Evolutionary conservation across 192 early-diverging fungal species (phyloP).

Genomic region (Rhizoclosmatium sp.): DNA sequence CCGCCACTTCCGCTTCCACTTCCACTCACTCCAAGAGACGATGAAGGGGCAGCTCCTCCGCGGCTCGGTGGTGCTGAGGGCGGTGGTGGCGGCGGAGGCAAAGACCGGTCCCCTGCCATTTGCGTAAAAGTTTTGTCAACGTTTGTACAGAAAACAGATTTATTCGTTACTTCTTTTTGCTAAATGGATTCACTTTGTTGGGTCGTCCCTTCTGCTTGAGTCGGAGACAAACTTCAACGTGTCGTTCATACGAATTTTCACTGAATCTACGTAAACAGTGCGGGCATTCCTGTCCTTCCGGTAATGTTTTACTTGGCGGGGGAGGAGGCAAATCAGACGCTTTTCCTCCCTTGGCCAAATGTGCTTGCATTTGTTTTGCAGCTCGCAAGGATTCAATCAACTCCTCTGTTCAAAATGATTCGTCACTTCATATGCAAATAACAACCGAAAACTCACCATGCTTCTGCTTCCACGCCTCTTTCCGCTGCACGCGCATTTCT

Average conservation of each 20-base stretch:
- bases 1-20: slow-evolving; percentile 7
- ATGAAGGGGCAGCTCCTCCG: neutral
- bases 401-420: slow-evolving; percentile 13
- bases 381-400: slow-evolving; percentile 21
- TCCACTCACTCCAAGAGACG: neutral
- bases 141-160: neutral
- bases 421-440: neutral
- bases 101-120: neutral
- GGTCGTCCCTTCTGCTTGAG: slow-evolving; percentile 27
- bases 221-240: slow-evolving; percentile 25
- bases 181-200: slow-evolving; percentile 5
- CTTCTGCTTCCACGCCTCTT: slow-evolving; percentile 29
- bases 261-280: slow-evolving; percentile 35
- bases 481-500: slow-evolving; percentile 14
- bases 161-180: neutral
- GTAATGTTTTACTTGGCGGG: neutral
- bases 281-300: slow-evolving; percentile 21
- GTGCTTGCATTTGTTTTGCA: slow-evolving; percentile 21
- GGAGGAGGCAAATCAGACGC: slow-evolving; percentile 17
- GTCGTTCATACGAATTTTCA: slow-evolving; percentile 21
- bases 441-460: neutral
- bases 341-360: slow-evolving; percentile 8
- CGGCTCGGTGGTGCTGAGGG: neutral
- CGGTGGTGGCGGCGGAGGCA: slow-evolving; percentile 26
- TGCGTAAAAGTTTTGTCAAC: neutral